Base-by-base conservation (phyloP, 345 rosid species). In the Cardamine resedifolia region DNA sequence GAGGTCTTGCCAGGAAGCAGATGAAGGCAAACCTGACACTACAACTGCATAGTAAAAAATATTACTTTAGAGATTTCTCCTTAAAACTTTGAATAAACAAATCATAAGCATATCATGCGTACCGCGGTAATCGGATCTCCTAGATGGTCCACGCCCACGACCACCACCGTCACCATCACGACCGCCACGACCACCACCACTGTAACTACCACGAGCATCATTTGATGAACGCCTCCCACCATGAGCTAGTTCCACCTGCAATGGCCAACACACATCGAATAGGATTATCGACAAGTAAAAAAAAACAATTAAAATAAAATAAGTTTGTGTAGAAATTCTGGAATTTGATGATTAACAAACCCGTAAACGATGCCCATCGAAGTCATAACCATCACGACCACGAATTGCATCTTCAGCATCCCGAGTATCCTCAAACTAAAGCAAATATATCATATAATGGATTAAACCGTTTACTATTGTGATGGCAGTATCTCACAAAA, bases 1-100 rank as follows among this genome's bases (percentile, higher is more conserved):
- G 50, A 95, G 95, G 81, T 95, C 99, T 89, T 95, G 99, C 99
- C 99, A 95, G 43, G 99, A 95, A 75, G 99, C 96, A 74, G 99
- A 95, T 62, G 98, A 84, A 23, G 99, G 98, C 70, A 95, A 73
- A 53, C 99, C 98, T 68, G 90, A 68, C 43, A 95, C 85, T 49
- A 90, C 16, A 66, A 95, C 99, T 95, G 84, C 63, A 82, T 2
- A 20, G 23, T 20, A 14, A 28, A 77, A 43, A 16, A 61, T 53
- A 26, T 53, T 4, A 63, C 27, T 30, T 70, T 23, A 51, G 44
- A 71, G 28, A 38, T 21, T 7, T 65, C 70, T 31, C 61, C 33
- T 5, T 68, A n/a, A 23, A 57, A n/a, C 14, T 4, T 34, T 21
- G 9, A 10, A 61, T 8, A 49, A 6, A 47, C 9, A 44, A 58